These are phyloP conservation scores for Talaromyces sp. DNA, from an alignment of 2,329 filamentous ascomycete species.

Conservation along the genomic window DNA sequence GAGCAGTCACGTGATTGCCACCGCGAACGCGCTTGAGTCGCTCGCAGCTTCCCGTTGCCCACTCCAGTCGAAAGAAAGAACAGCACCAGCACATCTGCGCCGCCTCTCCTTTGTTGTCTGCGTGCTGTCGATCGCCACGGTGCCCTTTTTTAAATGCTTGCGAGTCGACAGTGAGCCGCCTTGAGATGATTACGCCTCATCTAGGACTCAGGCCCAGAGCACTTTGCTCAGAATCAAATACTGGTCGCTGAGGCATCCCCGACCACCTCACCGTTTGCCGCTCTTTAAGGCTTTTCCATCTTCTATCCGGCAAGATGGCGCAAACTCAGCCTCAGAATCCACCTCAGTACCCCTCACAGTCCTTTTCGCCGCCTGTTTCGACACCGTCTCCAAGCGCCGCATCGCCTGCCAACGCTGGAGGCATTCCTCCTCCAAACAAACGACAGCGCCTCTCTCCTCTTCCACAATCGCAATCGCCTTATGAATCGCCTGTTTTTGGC, in stretches of 20 bases:
- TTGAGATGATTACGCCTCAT: constrained; percentile 35
- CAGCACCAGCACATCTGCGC: neutral
- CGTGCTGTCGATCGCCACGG: neutral
- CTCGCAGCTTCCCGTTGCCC: constrained; percentile 3
- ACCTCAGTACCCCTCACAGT: constrained; percentile 33
- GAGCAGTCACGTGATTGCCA: constrained; percentile 16
- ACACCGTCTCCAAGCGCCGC: constrained; percentile 56
- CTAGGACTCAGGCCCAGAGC: constrained; percentile 30
- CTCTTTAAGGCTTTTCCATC: neutral
- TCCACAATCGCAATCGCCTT: constrained; percentile 56
- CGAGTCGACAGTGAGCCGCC: constrained; percentile 10
- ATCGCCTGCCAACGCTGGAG: constrained; percentile 41
- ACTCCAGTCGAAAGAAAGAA: neutral
- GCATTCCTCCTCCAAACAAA: constrained; percentile 65
- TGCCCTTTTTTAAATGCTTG: neutral
- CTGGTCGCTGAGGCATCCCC: constrained; percentile 6
- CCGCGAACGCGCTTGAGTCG: constrained; percentile 16
- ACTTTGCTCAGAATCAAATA: constrained; percentile 29
- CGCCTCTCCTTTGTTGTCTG: neutral
- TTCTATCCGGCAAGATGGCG: constrained; percentile 45
- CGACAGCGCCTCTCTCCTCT: constrained; percentile 66
- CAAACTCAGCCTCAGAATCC: constrained; percentile 49
- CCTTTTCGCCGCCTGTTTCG: constrained; percentile 59
- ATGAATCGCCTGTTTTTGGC: constrained; percentile 54
- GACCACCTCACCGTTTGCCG: neutral